Conservation (phyloP, 345 rosid species). For the Ceriops decandra region DNA sequence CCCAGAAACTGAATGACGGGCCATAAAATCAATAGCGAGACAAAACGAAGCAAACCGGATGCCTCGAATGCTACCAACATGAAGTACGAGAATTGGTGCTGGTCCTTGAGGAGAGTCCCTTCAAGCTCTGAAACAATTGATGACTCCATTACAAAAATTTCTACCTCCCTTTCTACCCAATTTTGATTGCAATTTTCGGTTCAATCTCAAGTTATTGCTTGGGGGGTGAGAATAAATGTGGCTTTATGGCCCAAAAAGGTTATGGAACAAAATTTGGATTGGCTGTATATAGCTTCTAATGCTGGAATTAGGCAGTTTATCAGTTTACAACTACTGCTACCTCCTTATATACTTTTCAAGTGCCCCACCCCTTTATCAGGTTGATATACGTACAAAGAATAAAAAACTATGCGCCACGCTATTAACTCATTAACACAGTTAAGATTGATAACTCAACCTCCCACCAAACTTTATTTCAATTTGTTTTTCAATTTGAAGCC, state of each 20-base stretch:
- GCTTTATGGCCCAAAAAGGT: conserved; percentile 16
- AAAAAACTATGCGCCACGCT: conserved; percentile 42
- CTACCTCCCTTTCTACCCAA: too few relatives aligned
- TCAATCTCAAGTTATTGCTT: not conserved
- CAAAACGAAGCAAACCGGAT: conserved; percentile 71
- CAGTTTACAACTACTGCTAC: conserved; percentile 52
- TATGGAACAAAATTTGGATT: conserved; percentile 33
- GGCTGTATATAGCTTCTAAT: conserved; percentile 26
- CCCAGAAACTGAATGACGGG: conserved; percentile 59
- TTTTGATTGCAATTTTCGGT: not conserved
- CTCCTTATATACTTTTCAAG: conserved; percentile 1
- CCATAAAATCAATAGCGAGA: conserved; percentile 49
- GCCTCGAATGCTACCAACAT: conserved; percentile 91
- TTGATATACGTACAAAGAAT: conserved; percentile 37
- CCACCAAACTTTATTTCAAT: conserved; percentile 42
- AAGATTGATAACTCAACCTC: conserved; percentile 61
- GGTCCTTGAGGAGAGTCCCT: conserved; percentile 63
- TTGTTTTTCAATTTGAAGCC: too few relatives aligned
- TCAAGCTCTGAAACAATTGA: conserved; percentile 75
- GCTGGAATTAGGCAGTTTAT: conserved; percentile 47
- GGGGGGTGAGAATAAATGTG: not conserved
- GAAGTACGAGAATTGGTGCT: conserved; percentile 68
- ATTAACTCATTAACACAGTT: conserved; percentile 2
- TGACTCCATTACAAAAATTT: conserved; percentile 36
- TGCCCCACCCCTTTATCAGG: not conserved